Evolutionary conservation across 345 rosid species (phyloP), one percentile per base, ranked within the genome.

Genomic region (Arabidopsis suecica): DNA sequence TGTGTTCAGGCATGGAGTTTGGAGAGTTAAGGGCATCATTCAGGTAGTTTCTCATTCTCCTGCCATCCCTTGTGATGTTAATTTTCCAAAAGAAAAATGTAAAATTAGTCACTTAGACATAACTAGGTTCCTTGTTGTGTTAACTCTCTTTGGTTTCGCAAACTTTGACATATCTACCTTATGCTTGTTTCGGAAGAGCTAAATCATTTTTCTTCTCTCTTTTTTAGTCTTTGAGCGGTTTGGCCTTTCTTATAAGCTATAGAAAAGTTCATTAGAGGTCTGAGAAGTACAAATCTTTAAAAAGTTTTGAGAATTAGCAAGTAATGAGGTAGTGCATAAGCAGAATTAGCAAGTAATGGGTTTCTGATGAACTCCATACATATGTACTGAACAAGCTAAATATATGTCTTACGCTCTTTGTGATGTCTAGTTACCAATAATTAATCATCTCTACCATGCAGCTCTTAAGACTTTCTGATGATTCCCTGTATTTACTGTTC

Each of bases 21-120:
- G 98, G 97, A 87, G 93, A 82, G 97, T 94, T n/a, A 94, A 88
- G 75, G 96, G 98, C 56, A 83, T 89, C 37, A 94, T 94, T 78
- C 98, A 94, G 97, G 97, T 89, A 62, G 20, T 3, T 76, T 74
- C 68, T 58, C 32, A 12, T 60, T 30, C 74, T 36, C 11, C 44
- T 34, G 9, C 3, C 18, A 37, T 55, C n/a, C 5, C 5, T 34
- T 41, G 6, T 65, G 42, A 7, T 48, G 36, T 55, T 73, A 47
- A 0, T 23, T 61, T 51, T 23, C 9, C 20, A 6, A 1, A 9
- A 6, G 10, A n/a, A 11, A 28, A 9, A 16, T 1, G 9, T 9
- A 36, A 55, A 12, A 25, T 57, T 57, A 57, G 66, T 34, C 65
- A 12, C 34, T 57, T 57, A 57, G 66, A 45, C 65, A 36, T 7